Percentiles rank a stretch among this genome's conserved stretches.
Conservation (phyloP, 1,139 yeast genomes). For the Protomyces macrosporus region DNA sequence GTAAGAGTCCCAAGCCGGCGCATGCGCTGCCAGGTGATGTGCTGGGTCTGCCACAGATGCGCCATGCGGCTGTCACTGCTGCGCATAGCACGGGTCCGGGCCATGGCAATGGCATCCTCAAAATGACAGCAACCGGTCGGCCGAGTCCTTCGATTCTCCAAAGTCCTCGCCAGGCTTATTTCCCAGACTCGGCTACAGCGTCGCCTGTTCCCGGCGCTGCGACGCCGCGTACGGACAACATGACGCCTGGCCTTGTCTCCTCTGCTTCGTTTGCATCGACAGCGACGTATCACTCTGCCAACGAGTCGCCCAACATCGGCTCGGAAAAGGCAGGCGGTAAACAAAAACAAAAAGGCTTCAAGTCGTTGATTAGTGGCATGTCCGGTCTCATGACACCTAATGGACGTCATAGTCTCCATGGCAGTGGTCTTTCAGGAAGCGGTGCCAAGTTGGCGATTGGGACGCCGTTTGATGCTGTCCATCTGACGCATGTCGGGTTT, state of each 20-base stretch:
- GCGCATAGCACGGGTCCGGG: not conserved
- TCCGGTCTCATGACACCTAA: slow-evolving; percentile 1
- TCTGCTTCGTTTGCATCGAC: not conserved
- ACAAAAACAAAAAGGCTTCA: slow-evolving; percentile 6
- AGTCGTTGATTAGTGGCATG: slow-evolving; percentile 12
- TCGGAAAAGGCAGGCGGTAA: not conserved
- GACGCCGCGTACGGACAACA: not conserved
- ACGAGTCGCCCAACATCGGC: not conserved
- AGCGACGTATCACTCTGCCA: not conserved
- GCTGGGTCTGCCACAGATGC: not conserved
- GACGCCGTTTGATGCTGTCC: slow-evolving; percentile 84
- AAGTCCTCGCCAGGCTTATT: not conserved
- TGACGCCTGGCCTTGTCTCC: not conserved
- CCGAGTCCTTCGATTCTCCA: not conserved
- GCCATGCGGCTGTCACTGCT: not conserved
- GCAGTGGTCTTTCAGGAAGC: not conserved
- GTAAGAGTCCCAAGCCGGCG: not conserved
- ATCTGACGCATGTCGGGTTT: slow-evolving; percentile 88
- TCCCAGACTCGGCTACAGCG: not conserved
- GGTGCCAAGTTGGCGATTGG: slow-evolving; percentile 54
- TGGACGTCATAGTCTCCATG: not conserved
- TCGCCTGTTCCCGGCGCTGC: not conserved
- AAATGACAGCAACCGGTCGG: not conserved
- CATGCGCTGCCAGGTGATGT: not conserved
- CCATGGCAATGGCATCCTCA: not conserved